These are phyloP conservation scores for Acanthamoeba royreba DNA, from an alignment of 208 protist genomes.

Conservation along the genomic window DNA sequence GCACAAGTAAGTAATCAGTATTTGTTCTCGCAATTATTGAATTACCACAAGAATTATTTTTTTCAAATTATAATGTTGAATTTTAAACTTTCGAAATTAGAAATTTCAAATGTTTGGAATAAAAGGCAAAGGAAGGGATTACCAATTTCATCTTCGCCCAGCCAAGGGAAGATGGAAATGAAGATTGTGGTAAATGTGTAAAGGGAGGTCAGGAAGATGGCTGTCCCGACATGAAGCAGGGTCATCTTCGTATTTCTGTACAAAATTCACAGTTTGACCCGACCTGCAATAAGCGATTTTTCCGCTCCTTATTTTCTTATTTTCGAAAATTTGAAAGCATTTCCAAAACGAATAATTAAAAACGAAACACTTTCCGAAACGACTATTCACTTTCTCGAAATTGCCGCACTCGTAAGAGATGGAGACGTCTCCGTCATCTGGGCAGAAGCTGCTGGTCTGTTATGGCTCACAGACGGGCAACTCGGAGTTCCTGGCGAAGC, in stretches of 20 bases:
- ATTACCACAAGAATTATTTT: too few species aligned
- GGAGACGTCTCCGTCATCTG: too few species aligned
- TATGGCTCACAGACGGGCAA: conserved; percentile 16
- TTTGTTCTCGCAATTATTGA: too few species aligned
- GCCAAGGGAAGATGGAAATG: neutral
- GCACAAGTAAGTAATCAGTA: too few species aligned
- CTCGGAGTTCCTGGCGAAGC: neutral
- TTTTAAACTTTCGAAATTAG: neutral
- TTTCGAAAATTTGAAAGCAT: too few species aligned
- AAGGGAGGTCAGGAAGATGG: neutral
- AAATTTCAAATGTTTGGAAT: neutral
- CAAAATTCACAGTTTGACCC: neutral
- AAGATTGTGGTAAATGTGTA: neutral
- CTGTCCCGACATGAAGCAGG: neutral
- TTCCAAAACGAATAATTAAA: too few species aligned
- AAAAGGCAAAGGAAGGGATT: neutral
- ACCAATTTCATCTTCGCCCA: neutral
- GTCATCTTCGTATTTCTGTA: neutral
- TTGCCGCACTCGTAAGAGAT: too few species aligned
- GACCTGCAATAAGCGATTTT: too few species aligned
- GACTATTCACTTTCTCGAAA: too few species aligned
- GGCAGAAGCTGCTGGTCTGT: neutral
- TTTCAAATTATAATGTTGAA: too few species aligned
- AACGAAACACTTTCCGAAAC: too few species aligned
- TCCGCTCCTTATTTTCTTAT: too few species aligned